A percentile compares a stretch with the other conserved stretches of the same genome.
Conservation (phyloP, 75 land plant genomes). For the Ceratopteris richardii region DNA sequence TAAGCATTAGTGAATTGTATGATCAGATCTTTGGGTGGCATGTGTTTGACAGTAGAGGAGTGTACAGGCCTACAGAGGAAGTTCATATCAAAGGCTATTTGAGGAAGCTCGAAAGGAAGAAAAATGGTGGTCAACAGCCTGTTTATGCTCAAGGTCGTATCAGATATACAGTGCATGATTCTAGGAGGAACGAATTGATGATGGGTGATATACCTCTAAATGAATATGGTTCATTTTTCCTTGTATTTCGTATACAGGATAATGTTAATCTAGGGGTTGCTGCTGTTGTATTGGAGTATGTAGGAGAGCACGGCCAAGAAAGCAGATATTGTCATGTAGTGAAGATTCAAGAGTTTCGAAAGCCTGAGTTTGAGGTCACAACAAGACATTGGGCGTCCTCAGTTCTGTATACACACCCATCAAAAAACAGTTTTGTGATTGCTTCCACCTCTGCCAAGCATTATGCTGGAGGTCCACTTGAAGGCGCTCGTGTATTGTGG, state of each 20-base stretch:
- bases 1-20: not conserved
- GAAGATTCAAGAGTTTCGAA: not conserved
- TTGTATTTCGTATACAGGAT: not conserved
- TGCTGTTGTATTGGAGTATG: not conserved
- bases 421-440: not conserved
- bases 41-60: not conserved
- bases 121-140: not conserved
- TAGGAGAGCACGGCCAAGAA: not conserved
- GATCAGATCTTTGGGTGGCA: not conserved
- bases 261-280: not conserved
- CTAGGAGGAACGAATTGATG: not conserved
- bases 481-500: not conserved
- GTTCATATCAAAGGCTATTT: slow-evolving; percentile 3
- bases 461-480: slow-evolving; percentile 3
- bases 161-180: not conserved
- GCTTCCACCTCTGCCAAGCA: slow-evolving; percentile 1
- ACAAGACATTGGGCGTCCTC: not conserved
- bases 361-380: not conserved
- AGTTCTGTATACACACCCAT: not conserved
- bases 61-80: not conserved
- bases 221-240: slow-evolving; percentile 2
- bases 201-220: not conserved
- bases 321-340: not conserved
- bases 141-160: not conserved
- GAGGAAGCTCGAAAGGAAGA: slow-evolving; percentile 1